phyloP scores from a whole-genome alignment of 2,329 filamentous ascomycete species.

The Paraconiothyrium sp. region DNA sequence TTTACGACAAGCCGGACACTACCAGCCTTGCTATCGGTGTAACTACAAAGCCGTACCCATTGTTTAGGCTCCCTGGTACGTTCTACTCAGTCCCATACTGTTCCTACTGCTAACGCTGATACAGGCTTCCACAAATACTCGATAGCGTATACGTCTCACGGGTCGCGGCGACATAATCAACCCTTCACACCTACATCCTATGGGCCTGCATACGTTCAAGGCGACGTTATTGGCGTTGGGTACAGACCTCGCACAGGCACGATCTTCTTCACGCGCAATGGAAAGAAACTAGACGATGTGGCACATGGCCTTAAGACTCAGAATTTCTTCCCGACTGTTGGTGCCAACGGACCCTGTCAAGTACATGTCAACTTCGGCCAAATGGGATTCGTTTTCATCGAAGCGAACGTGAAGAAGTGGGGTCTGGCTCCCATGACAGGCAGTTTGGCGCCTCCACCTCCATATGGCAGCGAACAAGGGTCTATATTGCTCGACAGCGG shows the following conservation, averaged over 20 bases:
- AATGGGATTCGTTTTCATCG: constrained; percentile 97
- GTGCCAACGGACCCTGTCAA: constrained; percentile 89
- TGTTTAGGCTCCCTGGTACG: constrained; percentile 92
- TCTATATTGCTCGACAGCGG: constrained; percentile 94
- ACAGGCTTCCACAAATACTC: constrained; percentile 91
- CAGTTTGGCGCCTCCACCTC: constrained; percentile 91
- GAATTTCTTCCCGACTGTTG: constrained; percentile 98
- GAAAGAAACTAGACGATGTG: constrained; percentile 95
- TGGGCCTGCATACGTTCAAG: constrained; percentile 85
- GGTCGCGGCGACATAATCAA: constrained; percentile 89
- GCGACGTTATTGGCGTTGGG: constrained; percentile 94
- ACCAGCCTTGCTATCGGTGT: constrained; percentile 91
- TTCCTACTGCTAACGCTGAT: constrained; percentile 26
- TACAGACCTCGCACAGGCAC: constrained; percentile 94
- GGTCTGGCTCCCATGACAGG: constrained; percentile 95
- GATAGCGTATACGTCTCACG: constrained; percentile 88
- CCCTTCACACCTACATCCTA: constrained; percentile 84
- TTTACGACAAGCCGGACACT: constrained; percentile 94
- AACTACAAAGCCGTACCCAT: constrained; percentile 94
- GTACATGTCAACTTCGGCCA: constrained; percentile 98
- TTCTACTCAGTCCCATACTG: neutral
- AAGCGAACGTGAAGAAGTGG: constrained; percentile 99
- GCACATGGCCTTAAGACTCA: constrained; percentile 91
- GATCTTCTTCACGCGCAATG: constrained; percentile 97
- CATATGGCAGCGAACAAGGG: constrained; percentile 96